Percentiles rank a stretch among this genome's conserved stretches.
Conservation (phyloP, 139 green algal species). For the Coccomyxa sp. region DNA sequence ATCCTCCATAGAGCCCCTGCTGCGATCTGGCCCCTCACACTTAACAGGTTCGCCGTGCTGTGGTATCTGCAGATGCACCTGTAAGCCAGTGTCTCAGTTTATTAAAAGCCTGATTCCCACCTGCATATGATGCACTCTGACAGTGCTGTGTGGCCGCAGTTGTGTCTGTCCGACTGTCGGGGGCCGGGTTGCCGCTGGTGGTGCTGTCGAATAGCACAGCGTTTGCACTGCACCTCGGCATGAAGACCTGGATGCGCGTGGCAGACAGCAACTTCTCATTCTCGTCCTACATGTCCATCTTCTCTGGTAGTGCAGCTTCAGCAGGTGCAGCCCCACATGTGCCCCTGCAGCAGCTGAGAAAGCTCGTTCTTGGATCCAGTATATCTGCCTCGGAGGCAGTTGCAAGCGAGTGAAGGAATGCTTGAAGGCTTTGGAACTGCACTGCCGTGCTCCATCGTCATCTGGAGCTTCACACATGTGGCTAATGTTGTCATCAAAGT, state of each 20-base stretch:
- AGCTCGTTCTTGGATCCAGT: neutral
- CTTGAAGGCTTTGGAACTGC: too few species aligned
- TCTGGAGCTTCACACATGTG: too few species aligned
- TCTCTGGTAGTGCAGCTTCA: neutral
- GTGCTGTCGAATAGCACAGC: constrained; percentile 52
- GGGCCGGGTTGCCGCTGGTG: constrained; percentile 40
- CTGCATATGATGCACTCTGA: neutral
- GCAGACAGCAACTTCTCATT: constrained; percentile 49
- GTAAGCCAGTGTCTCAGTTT: neutral
- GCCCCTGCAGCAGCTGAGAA: neutral
- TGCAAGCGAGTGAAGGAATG: too few species aligned
- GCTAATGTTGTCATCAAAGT: too few species aligned
- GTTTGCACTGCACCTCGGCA: constrained; percentile 42
- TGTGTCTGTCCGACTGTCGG: constrained; percentile 29
- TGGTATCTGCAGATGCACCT: neutral
- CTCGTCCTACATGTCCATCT: constrained; percentile 29
- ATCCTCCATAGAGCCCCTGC: constrained; percentile 29
- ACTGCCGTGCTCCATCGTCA: too few species aligned
- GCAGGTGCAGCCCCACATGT: neutral
- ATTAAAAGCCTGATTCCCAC: neutral
- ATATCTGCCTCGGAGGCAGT: too few species aligned
- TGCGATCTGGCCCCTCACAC: constrained; percentile 1
- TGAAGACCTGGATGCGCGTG: constrained; percentile 60
- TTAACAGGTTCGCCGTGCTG: neutral
- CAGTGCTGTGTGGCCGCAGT: constrained; percentile 19